Percentiles rank a stretch among this genome's conserved stretches.
phyloP scores from a whole-genome alignment of 1,139 yeast species.

The Zhuliangozyma blackwelliae region DNA sequence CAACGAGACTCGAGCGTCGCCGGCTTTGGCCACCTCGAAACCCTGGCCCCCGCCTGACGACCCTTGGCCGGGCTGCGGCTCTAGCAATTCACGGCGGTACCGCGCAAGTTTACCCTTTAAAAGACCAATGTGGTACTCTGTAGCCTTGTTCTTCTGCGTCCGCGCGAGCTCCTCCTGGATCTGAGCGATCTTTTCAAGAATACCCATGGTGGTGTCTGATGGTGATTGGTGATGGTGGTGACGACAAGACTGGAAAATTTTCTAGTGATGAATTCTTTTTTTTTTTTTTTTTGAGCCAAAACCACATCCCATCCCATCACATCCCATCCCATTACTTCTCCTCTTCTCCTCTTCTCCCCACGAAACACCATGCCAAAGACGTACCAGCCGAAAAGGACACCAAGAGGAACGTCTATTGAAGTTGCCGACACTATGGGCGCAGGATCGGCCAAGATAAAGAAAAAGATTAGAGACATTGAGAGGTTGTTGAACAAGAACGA shows the following conservation, averaged over 20 bases:
- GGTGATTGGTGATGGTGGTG: background rate
- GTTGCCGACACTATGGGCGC: slow-evolving; percentile 31
- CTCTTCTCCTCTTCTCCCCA: too few relatives aligned
- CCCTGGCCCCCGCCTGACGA: slow-evolving; percentile 79
- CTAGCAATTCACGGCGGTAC: slow-evolving; percentile 84
- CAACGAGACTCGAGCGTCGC: slow-evolving; percentile 92
- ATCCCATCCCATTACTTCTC: too few relatives aligned
- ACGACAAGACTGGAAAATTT: too few relatives aligned
- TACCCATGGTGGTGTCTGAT: slow-evolving; percentile 21
- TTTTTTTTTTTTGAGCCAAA: background rate
- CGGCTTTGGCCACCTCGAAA: slow-evolving; percentile 91
- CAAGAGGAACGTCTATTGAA: slow-evolving; percentile 14
- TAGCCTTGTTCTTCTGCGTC: slow-evolving; percentile 96
- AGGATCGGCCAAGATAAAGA: slow-evolving; percentile 58
- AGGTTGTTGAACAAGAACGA: slow-evolving; percentile 57
- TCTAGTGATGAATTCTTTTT: too few relatives aligned
- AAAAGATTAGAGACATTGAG: slow-evolving; percentile 82
- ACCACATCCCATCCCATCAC: slow-evolving; percentile 1
- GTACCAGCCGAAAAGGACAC: slow-evolving; percentile 7
- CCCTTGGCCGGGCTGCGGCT: slow-evolving; percentile 74
- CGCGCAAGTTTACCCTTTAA: slow-evolving; percentile 94
- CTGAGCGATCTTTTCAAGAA: slow-evolving; percentile 72
- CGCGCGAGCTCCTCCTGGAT: slow-evolving; percentile 92
- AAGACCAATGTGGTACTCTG: slow-evolving; percentile 93
- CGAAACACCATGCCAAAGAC: slow-evolving; percentile 10